Evolutionary conservation across 441 rosid species (phyloP).

Genomic region (Eugenia klotzschiana): DNA sequence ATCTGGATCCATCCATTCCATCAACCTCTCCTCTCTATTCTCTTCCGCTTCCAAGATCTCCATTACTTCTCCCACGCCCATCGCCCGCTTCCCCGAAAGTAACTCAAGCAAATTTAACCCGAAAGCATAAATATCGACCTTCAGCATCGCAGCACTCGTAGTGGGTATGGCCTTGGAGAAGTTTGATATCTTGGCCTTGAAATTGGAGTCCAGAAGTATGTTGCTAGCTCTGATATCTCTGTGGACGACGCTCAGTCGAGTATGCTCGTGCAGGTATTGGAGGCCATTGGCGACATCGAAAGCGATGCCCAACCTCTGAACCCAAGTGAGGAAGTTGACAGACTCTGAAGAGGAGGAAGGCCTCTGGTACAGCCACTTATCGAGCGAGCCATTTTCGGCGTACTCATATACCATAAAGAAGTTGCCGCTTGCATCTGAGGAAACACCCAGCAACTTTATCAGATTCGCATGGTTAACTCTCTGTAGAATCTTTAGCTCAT

Average conservation of each 20-base stretch:
- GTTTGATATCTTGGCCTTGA: slow-evolving; percentile 48
- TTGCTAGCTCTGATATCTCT: slow-evolving; percentile 36
- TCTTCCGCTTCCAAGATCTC: slow-evolving; percentile 22
- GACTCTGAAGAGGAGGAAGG: slow-evolving; percentile 15
- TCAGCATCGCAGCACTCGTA: slow-evolving; percentile 16
- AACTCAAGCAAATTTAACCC: slow-evolving; percentile 46
- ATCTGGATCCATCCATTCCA: slow-evolving; percentile 46
- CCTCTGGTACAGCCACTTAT: slow-evolving; percentile 18
- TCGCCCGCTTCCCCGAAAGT: slow-evolving; percentile 42
- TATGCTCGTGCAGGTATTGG: slow-evolving; percentile 52
- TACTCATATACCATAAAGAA: slow-evolving; percentile 46
- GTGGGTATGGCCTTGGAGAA: slow-evolving; percentile 35
- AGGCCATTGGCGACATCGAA: slow-evolving; percentile 52
- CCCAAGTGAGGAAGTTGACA: slow-evolving; percentile 28
- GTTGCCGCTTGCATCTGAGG: slow-evolving; percentile 19
- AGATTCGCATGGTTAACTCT: slow-evolving; percentile 50
- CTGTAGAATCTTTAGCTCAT: slow-evolving; percentile 36
- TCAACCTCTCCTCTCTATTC: slow-evolving; percentile 24
- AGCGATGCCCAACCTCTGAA: slow-evolving; percentile 32
- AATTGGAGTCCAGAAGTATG: slow-evolving; percentile 36
- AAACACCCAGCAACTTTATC: slow-evolving; percentile 39
- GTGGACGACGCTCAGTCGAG: slow-evolving; percentile 40
- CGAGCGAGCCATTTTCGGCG: slow-evolving; percentile 46
- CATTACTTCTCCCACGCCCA: slow-evolving; percentile 21
- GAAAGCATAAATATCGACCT: slow-evolving; percentile 41